phyloP scores from a whole-genome alignment of 768 basidiomycete species.

The Russula dissimulans region DNA sequence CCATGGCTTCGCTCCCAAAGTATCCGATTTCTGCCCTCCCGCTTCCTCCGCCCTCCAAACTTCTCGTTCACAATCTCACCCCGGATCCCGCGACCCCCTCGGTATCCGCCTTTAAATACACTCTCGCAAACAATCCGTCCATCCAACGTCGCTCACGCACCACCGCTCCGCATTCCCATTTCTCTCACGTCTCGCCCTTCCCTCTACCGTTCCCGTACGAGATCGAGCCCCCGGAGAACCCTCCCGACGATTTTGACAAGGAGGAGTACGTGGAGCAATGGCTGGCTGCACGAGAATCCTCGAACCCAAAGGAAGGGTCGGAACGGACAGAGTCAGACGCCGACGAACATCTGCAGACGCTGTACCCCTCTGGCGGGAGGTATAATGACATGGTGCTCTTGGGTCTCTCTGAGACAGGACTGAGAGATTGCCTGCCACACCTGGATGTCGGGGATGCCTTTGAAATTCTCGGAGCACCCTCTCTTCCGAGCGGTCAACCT shows the following conservation, averaged over 20 bases:
- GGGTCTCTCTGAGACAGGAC: slow-evolving; percentile 57
- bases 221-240: slow-evolving; percentile 45
- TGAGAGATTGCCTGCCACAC: slow-evolving; percentile 72
- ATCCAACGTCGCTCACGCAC: slow-evolving; percentile 63
- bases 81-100: slow-evolving; percentile 52
- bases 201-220: slow-evolving; percentile 78
- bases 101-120: slow-evolving; percentile 40
- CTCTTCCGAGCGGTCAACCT: slow-evolving; percentile 29
- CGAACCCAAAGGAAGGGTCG: slow-evolving; percentile 26
- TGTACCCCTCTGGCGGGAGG: slow-evolving; percentile 36
- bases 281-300: slow-evolving; percentile 58
- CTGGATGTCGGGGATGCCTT: slow-evolving; percentile 85
- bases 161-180: slow-evolving; percentile 51
- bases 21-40: slow-evolving; percentile 47
- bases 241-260: slow-evolving; percentile 45
- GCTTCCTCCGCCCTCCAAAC: slow-evolving; percentile 34
- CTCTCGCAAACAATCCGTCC: slow-evolving; percentile 48
- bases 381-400: slow-evolving; percentile 53
- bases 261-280: slow-evolving; percentile 65
- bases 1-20: slow-evolving; percentile 18
- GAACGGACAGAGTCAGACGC: slow-evolving; percentile 22
- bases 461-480: slow-evolving; percentile 49
- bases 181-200: slow-evolving; percentile 74
- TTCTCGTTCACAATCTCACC: slow-evolving; percentile 39
- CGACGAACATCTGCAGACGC: slow-evolving; percentile 31